Base-by-base conservation (phyloP, 2,329 filamentous ascomycete species). In the Aureobasidium melanogenum region DNA sequence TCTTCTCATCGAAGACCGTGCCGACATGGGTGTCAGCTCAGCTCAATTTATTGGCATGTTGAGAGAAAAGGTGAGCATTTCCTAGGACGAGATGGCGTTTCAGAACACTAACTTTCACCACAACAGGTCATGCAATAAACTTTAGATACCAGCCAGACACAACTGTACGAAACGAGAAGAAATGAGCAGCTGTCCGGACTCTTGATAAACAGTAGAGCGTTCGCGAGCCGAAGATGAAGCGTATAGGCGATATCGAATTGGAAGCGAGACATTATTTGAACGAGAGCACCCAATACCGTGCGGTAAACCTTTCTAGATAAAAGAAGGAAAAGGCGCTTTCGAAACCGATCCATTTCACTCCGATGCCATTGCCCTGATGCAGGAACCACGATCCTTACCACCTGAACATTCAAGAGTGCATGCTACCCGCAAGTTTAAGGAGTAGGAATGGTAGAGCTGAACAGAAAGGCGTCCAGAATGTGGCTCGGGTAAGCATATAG, bases 11-110 rank as follows among this genome's bases (percentile, higher is more conserved):
- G 94, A 99, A 76, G 94, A 99, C 76, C 82, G 93, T 66, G 91
- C 93, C 60, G 94, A 99, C 73, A 91, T 97, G 77, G 88, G 91
- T 54, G 87, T 96, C 76, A 96, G 92, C 72, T 87, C 94, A 70
- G 87, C 88, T 69, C 93, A 97, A 77, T 99, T 91, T 87, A 87
- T 97, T 80, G 91, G 91, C 61, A 86, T 84, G 69, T 76, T 99
- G 75, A 84, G 93, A 75, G 94, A 97, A 81, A 99, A 97, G 90
- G 94, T 97, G 75, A 10, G 36, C 46, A 50, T n/a, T n/a, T 39
- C 34, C 50, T 39, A 41, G 36, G 34, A 28, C 24, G 2, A 4
- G 8, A 14, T 54, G n/a, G 10, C 7, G 22, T 14, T 17, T 44
- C 17, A 9, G 8, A 5, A 24, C n/a, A 34, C 52, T 56, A 5